Percentiles rank a stretch among this genome's conserved stretches.
Conservation (phyloP, 768 basidiomycete species). For the Clathrus columnatus region DNA sequence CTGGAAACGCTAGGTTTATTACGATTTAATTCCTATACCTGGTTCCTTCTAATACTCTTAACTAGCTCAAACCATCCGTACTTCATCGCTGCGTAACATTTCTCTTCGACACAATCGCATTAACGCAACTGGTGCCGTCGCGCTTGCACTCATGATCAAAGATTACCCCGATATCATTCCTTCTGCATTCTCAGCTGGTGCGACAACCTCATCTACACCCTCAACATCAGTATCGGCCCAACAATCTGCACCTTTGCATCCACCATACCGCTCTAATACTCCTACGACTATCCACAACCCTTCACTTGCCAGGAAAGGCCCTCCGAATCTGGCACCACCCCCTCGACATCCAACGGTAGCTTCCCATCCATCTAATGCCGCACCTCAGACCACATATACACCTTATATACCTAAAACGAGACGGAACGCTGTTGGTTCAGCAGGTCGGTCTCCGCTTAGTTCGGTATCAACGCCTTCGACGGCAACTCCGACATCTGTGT, state of each 20-base stretch:
- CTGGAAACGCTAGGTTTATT: conserved; percentile 74
- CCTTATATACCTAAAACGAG: conserved; percentile 69
- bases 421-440: conserved; percentile 27
- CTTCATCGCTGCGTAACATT: conserved; percentile 77
- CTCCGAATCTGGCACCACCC: conserved; percentile 31
- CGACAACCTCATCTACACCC: background rate
- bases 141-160: conserved; percentile 90
- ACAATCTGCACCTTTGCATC: conserved; percentile 19
- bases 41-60: background rate
- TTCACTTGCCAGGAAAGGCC: conserved; percentile 19
- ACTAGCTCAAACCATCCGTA: conserved; percentile 73
- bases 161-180: conserved; percentile 83
- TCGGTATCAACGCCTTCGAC: conserved; percentile 3
- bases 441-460: background rate
- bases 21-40: background rate
- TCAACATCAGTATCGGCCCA: conserved; percentile 22
- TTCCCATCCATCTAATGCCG: conserved; percentile 20
- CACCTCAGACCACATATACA: conserved; percentile 69
- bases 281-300: conserved; percentile 20
- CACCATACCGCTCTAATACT: background rate
- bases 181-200: conserved; percentile 13
- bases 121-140: conserved; percentile 75
- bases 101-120: conserved; percentile 88
- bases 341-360: conserved; percentile 38
- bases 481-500: conserved; percentile 15